phyloP scores from a whole-genome alignment of 169 alveolate species.

The Sarcocystis neurona region DNA sequence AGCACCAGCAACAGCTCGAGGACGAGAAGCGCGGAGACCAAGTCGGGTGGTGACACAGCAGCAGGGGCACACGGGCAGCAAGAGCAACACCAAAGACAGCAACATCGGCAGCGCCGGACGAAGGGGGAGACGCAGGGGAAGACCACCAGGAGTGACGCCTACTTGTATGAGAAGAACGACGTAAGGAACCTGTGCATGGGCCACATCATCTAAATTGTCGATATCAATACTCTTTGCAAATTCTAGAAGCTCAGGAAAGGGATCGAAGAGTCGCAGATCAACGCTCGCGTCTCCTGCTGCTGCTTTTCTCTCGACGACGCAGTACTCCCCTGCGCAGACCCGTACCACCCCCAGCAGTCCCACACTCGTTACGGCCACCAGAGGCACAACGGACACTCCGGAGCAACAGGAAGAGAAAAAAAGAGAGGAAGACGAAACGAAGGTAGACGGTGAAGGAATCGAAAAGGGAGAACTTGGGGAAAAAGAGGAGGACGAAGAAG shows the following conservation, averaged over 20 bases:
- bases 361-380: constrained; percentile 72
- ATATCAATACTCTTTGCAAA: constrained; percentile 72
- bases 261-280: constrained; percentile 78
- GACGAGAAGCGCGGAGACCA: no score
- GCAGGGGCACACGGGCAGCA: no score
- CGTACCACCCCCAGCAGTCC: constrained; percentile 81
- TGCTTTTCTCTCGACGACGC: constrained; percentile 80
- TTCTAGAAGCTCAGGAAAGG: constrained; percentile 78
- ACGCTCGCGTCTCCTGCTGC: constrained; percentile 65
- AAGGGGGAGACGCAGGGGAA: neutral
- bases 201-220: constrained; percentile 68
- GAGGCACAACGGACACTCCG: constrained; percentile 32
- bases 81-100: no score
- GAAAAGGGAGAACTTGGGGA: neutral
- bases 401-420: neutral
- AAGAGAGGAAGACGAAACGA: neutral
- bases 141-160: neutral
- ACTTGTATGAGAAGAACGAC: constrained; percentile 77
- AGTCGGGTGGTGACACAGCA: no score
- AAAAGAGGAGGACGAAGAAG: neutral
- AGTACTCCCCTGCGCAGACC: constrained; percentile 73
- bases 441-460: no score
- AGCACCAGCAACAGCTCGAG: no score
- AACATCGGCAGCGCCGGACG: no score
- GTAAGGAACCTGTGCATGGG: constrained; percentile 84